Base-by-base conservation (phyloP, 257 asterid genomes). In the Cordia subcordata region DNA sequence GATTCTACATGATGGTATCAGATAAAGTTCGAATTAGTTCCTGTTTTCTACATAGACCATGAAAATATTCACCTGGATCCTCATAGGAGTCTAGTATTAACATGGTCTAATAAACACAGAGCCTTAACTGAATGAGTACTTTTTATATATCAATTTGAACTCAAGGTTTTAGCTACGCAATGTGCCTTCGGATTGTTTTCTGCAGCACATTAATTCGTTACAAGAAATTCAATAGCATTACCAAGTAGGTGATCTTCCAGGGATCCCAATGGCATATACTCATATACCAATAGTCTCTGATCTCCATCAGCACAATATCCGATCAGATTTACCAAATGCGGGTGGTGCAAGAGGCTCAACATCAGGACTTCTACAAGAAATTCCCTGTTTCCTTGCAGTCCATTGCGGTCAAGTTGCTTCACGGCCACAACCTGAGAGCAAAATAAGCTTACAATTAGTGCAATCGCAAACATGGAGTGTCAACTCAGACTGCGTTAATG, bases 291-390 rank as follows among this genome's bases (percentile, higher is more conserved):
- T 60, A 86, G 94, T 42, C 97, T 77, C 51, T 89, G 96, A 33
- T 89, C 95, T 61, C 96, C 96, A 53, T 89, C 96, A 11, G 96
- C 87, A 46, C 96, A 89, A 61, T 89, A 86, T 12, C 96, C 96
- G 15, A 89, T 84, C 8, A 89, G 68, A 53, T 82, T 90, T 8
- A 90, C 97, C 27, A 90, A 77, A 76, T 90, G 72, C 16, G 77
- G 62, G 60, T 90, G 89, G 75, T 86, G 94, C 52, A 90, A 71
- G 68, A 86, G 94, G 75, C 95, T 86, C 67, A 90, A 51, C 97
- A 90, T 90, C 84, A 90, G 55, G 23, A 90, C 95, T 78, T 86
- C 97, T 5, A 90, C 97, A 5, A 90, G 96, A 53, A 90, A 90
- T 66, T 90, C 97, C 57, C 92, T 66, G 77, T 90, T 87, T 18